phyloP scores from a whole-genome alignment of 73 alveolate species.

The Uronychia binucleata region DNA sequence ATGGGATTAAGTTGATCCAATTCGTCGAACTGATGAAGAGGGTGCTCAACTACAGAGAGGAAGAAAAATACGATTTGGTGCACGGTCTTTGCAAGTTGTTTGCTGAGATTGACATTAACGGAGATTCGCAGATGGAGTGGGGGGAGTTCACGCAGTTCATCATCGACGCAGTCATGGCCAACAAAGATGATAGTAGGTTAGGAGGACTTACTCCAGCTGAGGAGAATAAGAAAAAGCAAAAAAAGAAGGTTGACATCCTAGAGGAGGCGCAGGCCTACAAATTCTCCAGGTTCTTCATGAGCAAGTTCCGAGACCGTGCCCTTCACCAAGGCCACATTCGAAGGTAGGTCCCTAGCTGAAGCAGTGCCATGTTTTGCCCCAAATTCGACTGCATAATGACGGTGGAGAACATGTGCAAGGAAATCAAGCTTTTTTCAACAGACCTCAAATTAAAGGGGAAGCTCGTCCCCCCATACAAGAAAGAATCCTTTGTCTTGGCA shows the following conservation, averaged over 20 bases:
- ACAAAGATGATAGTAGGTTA: conserved; percentile 37
- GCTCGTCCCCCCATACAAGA: conserved; percentile 36
- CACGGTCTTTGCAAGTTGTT: conserved; percentile 93
- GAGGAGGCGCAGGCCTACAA: conserved; percentile 71
- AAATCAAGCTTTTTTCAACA: conserved; percentile 65
- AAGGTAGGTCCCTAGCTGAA: conserved; percentile 7
- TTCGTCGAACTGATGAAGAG: conserved; percentile 87
- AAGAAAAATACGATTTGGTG: conserved; percentile 93
- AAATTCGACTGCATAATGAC: conserved; percentile 62
- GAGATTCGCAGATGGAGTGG: conserved; percentile 98
- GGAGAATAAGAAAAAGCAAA: conserved; percentile 3
- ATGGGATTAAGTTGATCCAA: conserved; percentile 86
- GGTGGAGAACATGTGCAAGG: conserved; percentile 69
- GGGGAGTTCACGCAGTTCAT: conserved; percentile 95
- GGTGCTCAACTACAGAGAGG: conserved; percentile 66
- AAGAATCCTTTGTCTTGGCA: conserved; percentile 48
- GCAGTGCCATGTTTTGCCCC: conserved; percentile 31
- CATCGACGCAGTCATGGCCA: conserved; percentile 93
- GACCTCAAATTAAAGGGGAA: conserved; percentile 55
- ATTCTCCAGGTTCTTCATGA: conserved; percentile 50
- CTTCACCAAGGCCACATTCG: conserved; percentile 53
- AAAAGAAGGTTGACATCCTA: conserved; percentile 49
- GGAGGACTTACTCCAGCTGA: background rate
- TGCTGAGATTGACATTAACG: conserved; percentile 95
- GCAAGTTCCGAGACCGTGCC: conserved; percentile 55